phyloP scores from a whole-genome alignment of 225 moss, liverwort and hornwort species.

The Sphagnum tenellum region DNA sequence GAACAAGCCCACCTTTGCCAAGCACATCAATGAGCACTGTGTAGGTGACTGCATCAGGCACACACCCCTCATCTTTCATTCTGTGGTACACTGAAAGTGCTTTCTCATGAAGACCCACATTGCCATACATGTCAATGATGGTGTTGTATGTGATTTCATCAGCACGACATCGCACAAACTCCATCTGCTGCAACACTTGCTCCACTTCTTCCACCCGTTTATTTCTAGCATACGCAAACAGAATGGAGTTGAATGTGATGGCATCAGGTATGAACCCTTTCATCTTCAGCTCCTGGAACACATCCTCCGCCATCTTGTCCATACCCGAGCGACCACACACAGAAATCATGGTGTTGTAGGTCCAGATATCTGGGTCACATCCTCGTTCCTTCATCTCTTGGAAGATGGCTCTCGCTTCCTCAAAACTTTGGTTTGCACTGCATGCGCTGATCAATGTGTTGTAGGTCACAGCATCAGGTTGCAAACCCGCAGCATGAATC shows the following conservation, averaged over 20 bases:
- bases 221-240: slow-evolving; percentile 23
- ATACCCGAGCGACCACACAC: slow-evolving; percentile 41
- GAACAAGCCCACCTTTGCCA: slow-evolving; percentile 32
- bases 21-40: slow-evolving; percentile 34
- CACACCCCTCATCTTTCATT: slow-evolving; percentile 30
- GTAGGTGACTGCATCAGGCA: slow-evolving; percentile 31
- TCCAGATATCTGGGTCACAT: slow-evolving; percentile 62
- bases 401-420: slow-evolving; percentile 60
- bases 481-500: slow-evolving; percentile 69
- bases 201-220: slow-evolving; percentile 33
- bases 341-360: slow-evolving; percentile 48
- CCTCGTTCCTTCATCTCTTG: slow-evolving; percentile 68
- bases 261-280: slow-evolving; percentile 33
- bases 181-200: slow-evolving; percentile 27
- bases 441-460: slow-evolving; percentile 72
- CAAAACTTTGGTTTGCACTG: slow-evolving; percentile 50
- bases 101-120: slow-evolving; percentile 15
- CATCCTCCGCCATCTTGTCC: slow-evolving; percentile 35
- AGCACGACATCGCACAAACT: slow-evolving; percentile 14
- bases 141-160: slow-evolving; percentile 38
- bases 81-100: slow-evolving; percentile 28
- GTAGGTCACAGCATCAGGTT: slow-evolving; percentile 75
- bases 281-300: slow-evolving; percentile 15
- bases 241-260: slow-evolving; percentile 37
- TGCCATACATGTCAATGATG: slow-evolving; percentile 41